Evolutionary conservation across 2,329 filamentous ascomycete genomes (phyloP).

Genomic region (Hypoxylon sp.): DNA sequence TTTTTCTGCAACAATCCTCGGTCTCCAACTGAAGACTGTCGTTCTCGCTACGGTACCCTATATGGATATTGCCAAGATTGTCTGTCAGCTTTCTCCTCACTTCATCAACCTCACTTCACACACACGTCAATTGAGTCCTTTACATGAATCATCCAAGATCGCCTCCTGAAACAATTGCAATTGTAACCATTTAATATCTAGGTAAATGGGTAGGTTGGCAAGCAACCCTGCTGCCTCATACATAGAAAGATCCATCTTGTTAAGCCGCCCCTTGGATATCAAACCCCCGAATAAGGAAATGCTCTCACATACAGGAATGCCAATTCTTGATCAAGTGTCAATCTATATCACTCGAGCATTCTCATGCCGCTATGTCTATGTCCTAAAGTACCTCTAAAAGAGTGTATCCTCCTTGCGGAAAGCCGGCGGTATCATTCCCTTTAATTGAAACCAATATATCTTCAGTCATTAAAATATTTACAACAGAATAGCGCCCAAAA

Average conservation of each 20-base stretch:
- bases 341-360: slow-evolving; percentile 13
- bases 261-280: slow-evolving; percentile 9
- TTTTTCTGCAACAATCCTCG: no score
- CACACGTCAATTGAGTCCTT: background rate
- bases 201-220: background rate
- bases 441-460: no score
- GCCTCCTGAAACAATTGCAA: background rate
- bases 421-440: background rate
- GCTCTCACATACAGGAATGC: background rate
- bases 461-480: slow-evolving; percentile 14
- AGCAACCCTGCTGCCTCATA: background rate
- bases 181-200: slow-evolving; percentile 10
- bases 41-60: background rate
- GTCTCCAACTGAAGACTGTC: no score
- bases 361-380: slow-evolving; percentile 1
- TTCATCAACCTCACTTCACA: background rate
- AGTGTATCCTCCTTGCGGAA: slow-evolving; percentile 9
- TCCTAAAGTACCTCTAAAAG: slow-evolving; percentile 1
- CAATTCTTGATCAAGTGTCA: background rate
- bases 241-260: slow-evolving; percentile 1
- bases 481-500: slow-evolving; percentile 42
- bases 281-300: background rate
- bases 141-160: background rate
- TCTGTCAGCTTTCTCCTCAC: slow-evolving; percentile 2
- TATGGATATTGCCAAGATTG: background rate